A percentile compares a stretch with the other conserved stretches of the same genome.
Conservation (phyloP, 2,329 filamentous ascomycete genomes). For the Diplodia sapinea region DNA sequence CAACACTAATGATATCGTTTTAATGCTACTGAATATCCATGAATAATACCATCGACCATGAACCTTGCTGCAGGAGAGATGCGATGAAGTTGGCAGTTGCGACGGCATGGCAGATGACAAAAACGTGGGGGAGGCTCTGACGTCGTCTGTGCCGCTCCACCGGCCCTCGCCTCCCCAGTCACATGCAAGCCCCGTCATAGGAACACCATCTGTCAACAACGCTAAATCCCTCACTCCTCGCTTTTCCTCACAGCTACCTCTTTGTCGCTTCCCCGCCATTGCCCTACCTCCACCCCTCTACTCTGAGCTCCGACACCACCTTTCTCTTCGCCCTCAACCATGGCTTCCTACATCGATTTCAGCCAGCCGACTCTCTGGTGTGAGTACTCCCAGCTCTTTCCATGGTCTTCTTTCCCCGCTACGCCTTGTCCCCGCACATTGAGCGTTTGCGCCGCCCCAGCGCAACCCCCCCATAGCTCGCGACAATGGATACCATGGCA, state of each 20-base stretch:
- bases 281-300: background rate
- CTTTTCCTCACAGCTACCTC: conserved; percentile 31
- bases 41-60: background rate
- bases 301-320: background rate
- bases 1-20: conserved; percentile 8
- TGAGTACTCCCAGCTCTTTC: conserved; percentile 40
- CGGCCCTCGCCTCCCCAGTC: conserved; percentile 9
- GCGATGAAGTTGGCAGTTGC: background rate
- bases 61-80: background rate
- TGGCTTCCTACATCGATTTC: conserved; percentile 48
- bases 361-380: conserved; percentile 56
- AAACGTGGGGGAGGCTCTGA: conserved; percentile 27
- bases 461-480: background rate
- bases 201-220: conserved; percentile 34
- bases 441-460: background rate
- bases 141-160: conserved; percentile 1
- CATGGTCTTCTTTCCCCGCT: conserved; percentile 8
- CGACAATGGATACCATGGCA: too few relatives aligned
- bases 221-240: conserved; percentile 42
- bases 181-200: conserved; percentile 25
- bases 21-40: conserved; percentile 13
- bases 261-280: background rate
- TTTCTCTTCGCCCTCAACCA: conserved; percentile 28
- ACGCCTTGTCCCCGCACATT: conserved; percentile 8
- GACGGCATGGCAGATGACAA: conserved; percentile 10